These are phyloP conservation scores for Penicillium coffeae DNA, from an alignment of 495 filamentous ascomycete species.

Conservation along the genomic window DNA sequence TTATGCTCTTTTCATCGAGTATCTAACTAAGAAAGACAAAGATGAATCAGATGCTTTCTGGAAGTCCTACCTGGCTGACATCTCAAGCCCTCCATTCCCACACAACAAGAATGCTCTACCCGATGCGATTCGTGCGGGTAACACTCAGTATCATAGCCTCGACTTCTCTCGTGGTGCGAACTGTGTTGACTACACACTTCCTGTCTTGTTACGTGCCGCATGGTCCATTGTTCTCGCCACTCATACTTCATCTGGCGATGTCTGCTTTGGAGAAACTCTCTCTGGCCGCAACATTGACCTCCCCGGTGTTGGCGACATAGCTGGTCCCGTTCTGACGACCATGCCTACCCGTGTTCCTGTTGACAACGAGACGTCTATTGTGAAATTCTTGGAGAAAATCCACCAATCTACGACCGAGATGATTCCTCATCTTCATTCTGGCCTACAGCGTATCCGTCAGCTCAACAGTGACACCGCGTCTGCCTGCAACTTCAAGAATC, in stretches of 20 bases:
- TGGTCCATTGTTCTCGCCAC: slow-evolving; percentile 49
- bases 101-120: slow-evolving; percentile 25
- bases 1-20: slow-evolving; percentile 42
- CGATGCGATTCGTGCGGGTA: slow-evolving; percentile 27
- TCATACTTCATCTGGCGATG: slow-evolving; percentile 44
- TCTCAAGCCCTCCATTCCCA: slow-evolving; percentile 28
- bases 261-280: slow-evolving; percentile 53
- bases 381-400: slow-evolving; percentile 39
- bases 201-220: slow-evolving; percentile 50
- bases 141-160: slow-evolving; percentile 26
- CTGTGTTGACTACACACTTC: slow-evolving; percentile 37
- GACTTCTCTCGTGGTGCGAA: slow-evolving; percentile 16
- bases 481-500: slow-evolving; percentile 63
- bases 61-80: slow-evolving; percentile 32
- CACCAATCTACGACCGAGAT: slow-evolving; percentile 42
- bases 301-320: slow-evolving; percentile 46
- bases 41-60: slow-evolving; percentile 41
- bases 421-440: slow-evolving; percentile 48
- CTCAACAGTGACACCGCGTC: slow-evolving; percentile 31
- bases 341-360: slow-evolving; percentile 46
- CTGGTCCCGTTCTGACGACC: slow-evolving; percentile 52
- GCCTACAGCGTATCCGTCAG: slow-evolving; percentile 40
- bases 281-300: slow-evolving; percentile 52
- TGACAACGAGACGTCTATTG: slow-evolving; percentile 28
- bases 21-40: slow-evolving; percentile 33